Percentiles rank a stretch among this genome's conserved stretches.
phyloP scores from a whole-genome alignment of 2,329 filamentous ascomycete species.

The Microdochium nivale region DNA sequence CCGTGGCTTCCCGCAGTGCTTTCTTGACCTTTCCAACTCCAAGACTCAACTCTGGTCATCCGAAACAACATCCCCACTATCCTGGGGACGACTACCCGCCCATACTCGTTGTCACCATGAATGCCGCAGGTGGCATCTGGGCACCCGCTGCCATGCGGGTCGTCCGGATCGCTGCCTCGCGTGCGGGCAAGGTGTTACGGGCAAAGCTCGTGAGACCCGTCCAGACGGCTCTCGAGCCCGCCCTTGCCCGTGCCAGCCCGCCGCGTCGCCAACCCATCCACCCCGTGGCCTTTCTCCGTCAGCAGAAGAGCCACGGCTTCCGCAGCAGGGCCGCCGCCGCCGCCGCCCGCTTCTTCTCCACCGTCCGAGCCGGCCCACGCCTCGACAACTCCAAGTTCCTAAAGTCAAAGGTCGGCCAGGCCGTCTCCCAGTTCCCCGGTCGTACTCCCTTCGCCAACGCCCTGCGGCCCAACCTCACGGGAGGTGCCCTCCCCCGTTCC shows the following conservation, averaged over 20 bases:
- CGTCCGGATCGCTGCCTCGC: conserved; percentile 41
- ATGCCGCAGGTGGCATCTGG: conserved; percentile 48
- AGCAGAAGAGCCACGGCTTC: conserved; percentile 32
- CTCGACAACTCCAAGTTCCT: conserved; percentile 39
- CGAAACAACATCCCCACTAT: not conserved
- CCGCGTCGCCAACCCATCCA: conserved; percentile 42
- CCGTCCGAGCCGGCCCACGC: conserved; percentile 20
- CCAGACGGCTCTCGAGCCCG: conserved; percentile 35
- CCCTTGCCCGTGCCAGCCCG: conserved; percentile 35
- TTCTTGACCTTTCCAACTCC: conserved; percentile 1
- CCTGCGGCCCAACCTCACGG: conserved; percentile 85
- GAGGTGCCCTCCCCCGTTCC: conserved; percentile 73
- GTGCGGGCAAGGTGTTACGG: conserved; percentile 42
- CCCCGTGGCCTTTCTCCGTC: conserved; percentile 38
- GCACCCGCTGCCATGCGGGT: conserved; percentile 46
- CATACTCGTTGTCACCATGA: conserved; percentile 33
- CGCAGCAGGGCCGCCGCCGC: conserved; percentile 26
- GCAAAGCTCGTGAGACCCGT: conserved; percentile 37
- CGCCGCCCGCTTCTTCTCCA: conserved; percentile 42
- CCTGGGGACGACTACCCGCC: not conserved
- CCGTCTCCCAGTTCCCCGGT: conserved; percentile 54
- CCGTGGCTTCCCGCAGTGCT: not conserved
- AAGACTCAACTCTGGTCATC: conserved; percentile 6
- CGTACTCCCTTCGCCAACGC: conserved; percentile 82
- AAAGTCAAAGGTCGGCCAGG: conserved; percentile 38